Conservation (phyloP, 2,329 filamentous ascomycete genomes). For the Colletotrichum tropicicola region DNA sequence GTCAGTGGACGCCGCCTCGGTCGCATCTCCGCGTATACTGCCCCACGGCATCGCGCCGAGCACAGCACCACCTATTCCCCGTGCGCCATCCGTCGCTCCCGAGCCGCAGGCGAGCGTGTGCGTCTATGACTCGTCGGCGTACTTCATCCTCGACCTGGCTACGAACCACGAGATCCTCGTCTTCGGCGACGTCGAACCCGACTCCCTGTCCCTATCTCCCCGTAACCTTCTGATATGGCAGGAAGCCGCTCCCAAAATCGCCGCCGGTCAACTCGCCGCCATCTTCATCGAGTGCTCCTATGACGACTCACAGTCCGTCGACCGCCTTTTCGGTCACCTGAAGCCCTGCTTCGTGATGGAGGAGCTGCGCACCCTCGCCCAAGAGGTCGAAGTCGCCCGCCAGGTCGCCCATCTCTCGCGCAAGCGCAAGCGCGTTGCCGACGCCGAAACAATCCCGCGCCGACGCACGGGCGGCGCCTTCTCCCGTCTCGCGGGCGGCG, state of each 20-base stretch:
- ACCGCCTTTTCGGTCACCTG: slow-evolving; percentile 87
- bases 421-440: slow-evolving; percentile 71
- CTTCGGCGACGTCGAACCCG: slow-evolving; percentile 95
- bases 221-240: slow-evolving; percentile 87
- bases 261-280: slow-evolving; percentile 73
- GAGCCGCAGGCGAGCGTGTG: slow-evolving; percentile 58
- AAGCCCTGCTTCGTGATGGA: slow-evolving; percentile 84
- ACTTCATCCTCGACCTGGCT: slow-evolving; percentile 83
- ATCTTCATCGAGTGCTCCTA: slow-evolving; percentile 98
- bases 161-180: slow-evolving; percentile 84
- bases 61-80: neutral
- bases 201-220: slow-evolving; percentile 82
- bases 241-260: slow-evolving; percentile 88
- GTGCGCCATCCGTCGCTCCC: slow-evolving; percentile 12
- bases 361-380: slow-evolving; percentile 78
- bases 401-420: slow-evolving; percentile 48
- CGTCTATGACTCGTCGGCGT: slow-evolving; percentile 89
- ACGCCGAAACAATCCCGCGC: slow-evolving; percentile 40
- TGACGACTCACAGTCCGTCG: slow-evolving; percentile 80
- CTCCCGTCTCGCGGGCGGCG: slow-evolving; percentile 29
- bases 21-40: slow-evolving; percentile 25
- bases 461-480: slow-evolving; percentile 23
- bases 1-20: slow-evolving; percentile 41
- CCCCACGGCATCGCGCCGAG: slow-evolving; percentile 3
- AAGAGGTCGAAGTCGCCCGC: slow-evolving; percentile 69